Evolutionary conservation across 495 filamentous ascomycete species (phyloP), one percentile per base, ranked within the genome.

Genomic region (Trichoderma virens): DNA sequence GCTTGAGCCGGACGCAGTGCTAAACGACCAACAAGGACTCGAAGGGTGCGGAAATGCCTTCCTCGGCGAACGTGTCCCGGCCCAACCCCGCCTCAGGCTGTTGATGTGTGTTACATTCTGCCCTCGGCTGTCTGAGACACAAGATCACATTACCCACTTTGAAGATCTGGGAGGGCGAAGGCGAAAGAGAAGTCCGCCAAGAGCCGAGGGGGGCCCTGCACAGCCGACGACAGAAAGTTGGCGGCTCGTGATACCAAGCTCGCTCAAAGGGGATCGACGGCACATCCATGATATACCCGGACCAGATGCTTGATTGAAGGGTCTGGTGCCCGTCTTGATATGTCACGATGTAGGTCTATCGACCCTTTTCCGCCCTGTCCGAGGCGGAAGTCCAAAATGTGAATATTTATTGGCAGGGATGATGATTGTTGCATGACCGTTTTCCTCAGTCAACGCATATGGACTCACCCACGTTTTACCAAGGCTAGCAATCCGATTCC

Each of bases 51-150:
- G n/a, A n/a, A 28, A 56, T 9, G 25, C 51, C 7, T 16, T 47
- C 41, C 41, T 45, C 41, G n/a, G 41, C n/a, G 51, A 56, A 28
- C 25, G 51, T 56, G 23, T 56, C 51, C 51, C 51, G 13, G 51
- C 51, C 51, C 30, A 56, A 56, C 51, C 47, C 51, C 51, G 51
- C 51, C 51, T 56, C 51, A 56, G 51, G 51, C 51, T 56, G 13
- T 11, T 30, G 9, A 30, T 16, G 25, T 6, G 11, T 31, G 51
- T 30, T 56, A n/a, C 51, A 56, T 31, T 56, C 27, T 56, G 51
- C 25, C 51, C 51, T 56, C 51, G 51, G 23, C 27, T 14, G 23
- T 28, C 27, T 56, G 51, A 56, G 51, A 30, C 51, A 56, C 18
- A 56, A 56, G 25, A 56, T 56, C 51, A 56, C 23, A 30, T 27